Base-by-base conservation (phyloP, 768 basidiomycete genomes). In the Hericium erinaceus region DNA sequence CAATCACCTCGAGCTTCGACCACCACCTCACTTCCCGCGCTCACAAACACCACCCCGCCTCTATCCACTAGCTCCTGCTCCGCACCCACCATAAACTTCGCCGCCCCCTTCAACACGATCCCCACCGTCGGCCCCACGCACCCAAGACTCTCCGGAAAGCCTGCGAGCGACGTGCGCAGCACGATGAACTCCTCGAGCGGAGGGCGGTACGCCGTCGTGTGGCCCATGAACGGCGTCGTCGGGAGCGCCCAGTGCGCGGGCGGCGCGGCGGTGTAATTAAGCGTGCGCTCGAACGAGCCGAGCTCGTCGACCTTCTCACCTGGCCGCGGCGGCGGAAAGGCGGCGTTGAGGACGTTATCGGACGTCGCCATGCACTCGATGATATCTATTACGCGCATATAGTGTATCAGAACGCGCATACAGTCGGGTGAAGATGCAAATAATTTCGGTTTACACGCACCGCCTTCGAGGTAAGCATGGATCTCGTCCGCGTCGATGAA, bases 351-450 rank as follows among this genome's bases (percentile, higher is more conserved):
- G 61, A 82, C 81, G 66, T 82, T 82, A 71, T 82, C 81, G 0
- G 76, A 77, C 3, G 75, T 73, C 0, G 79, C 79, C 80, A 81
- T 82, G 67, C 79, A 81, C 63, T 82, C 81, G 70, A 83, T 78
- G 68, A 82, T 82, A 61, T 83, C 80, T 80, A 58, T 10, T 44
- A 41, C 18, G n/a, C 10, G 16, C 54, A 24, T 8, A 18, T 8
- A 11, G 10, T 8, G 15, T 20, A 9, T 18, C n/a, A 46, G 39
- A 6, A 26, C n/a, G 37, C 20, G 16, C 20, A n/a, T 18, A 48
- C 3, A 18, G 16, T 10, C 9, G 22, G 15, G 18, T 12, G 20
- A 2, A 39, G 16, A 40, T 8, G 9, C 33, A 33, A 33, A 33
- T 33, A 33, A 33, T 33, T 7, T 33, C 33, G 6, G 0, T 33